phyloP scores from a whole-genome alignment of 2,329 filamentous ascomycete genomes.

The Botryosphaeria dothidea region DNA sequence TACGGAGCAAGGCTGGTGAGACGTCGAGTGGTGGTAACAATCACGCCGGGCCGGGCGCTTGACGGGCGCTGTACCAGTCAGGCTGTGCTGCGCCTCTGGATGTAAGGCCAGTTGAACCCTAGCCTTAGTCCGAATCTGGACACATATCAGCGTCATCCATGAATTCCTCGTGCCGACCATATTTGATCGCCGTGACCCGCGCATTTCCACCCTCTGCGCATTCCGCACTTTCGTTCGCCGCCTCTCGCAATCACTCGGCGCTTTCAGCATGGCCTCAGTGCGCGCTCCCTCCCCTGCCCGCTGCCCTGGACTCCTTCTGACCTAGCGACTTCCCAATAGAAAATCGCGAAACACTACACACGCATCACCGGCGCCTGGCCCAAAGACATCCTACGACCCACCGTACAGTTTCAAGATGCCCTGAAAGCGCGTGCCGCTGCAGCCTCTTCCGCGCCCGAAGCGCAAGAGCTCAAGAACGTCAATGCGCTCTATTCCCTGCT shows the following conservation, averaged over 20 bases:
- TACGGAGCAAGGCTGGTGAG: slow-evolving; percentile 17
- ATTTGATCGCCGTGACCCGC: slow-evolving; percentile 7
- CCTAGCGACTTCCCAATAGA: slow-evolving; percentile 22
- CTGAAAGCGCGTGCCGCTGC: slow-evolving; percentile 42
- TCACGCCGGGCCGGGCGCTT: slow-evolving; percentile 14
- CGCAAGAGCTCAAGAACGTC: slow-evolving; percentile 47
- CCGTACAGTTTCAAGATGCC: slow-evolving; percentile 46
- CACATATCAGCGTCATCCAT: background rate
- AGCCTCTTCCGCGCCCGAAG: slow-evolving; percentile 21
- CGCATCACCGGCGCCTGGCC: slow-evolving; percentile 54
- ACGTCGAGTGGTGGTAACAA: slow-evolving; percentile 12
- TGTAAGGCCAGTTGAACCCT: background rate
- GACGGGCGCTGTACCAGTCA: background rate
- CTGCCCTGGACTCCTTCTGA: background rate
- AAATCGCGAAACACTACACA: slow-evolving; percentile 49
- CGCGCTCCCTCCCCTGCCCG: background rate
- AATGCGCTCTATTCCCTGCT: slow-evolving; percentile 63
- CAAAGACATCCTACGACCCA: slow-evolving; percentile 51
- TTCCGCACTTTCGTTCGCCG: background rate
- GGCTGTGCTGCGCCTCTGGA: background rate
- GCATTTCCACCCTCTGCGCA: slow-evolving; percentile 13
- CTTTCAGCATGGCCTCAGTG: slow-evolving; percentile 11
- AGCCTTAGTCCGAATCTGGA: slow-evolving; percentile 2
- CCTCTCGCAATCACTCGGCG: background rate
- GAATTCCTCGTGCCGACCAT: background rate